These are phyloP conservation scores for Ichthyophthirius multifiliis DNA, from an alignment of 169 alveolate genomes.

Conservation along the genomic window DNA sequence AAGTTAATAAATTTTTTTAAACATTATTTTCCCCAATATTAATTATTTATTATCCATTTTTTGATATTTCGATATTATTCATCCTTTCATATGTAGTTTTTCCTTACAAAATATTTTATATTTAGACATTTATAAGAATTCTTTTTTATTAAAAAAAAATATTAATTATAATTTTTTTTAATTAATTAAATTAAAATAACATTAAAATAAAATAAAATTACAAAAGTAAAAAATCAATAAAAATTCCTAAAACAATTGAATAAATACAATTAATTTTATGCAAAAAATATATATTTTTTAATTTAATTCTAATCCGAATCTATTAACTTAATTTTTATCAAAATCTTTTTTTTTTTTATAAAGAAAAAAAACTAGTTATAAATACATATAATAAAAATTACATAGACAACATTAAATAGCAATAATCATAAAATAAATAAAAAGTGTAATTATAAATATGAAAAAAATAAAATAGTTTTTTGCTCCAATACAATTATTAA, in stretches of 20 bases:
- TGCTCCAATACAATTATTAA: conserved; percentile 36
- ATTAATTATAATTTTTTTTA: background rate
- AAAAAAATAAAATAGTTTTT: conserved; percentile 7
- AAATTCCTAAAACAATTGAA: background rate
- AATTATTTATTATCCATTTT: too few species aligned
- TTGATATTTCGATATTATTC: too few species aligned
- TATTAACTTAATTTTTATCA: background rate
- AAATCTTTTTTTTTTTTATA: background rate
- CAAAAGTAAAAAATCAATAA: too few species aligned
- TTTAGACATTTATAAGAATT: background rate
- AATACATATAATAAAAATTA: background rate
- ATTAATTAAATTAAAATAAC: background rate
- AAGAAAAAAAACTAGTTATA: background rate
- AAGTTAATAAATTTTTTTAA: too few species aligned
- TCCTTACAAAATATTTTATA: background rate
- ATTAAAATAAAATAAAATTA: background rate
- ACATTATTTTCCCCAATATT: too few species aligned
- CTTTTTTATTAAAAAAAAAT: background rate
- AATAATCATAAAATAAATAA: background rate
- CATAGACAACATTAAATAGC: background rate
- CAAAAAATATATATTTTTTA: background rate
- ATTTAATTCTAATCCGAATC: background rate
- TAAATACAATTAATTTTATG: background rate
- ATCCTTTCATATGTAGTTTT: background rate
- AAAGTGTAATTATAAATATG: background rate